Evolutionary conservation across 306 rosid species (phyloP), one percentile per base, ranked within the genome.

Genomic region (Sicyos baderoa): DNA sequence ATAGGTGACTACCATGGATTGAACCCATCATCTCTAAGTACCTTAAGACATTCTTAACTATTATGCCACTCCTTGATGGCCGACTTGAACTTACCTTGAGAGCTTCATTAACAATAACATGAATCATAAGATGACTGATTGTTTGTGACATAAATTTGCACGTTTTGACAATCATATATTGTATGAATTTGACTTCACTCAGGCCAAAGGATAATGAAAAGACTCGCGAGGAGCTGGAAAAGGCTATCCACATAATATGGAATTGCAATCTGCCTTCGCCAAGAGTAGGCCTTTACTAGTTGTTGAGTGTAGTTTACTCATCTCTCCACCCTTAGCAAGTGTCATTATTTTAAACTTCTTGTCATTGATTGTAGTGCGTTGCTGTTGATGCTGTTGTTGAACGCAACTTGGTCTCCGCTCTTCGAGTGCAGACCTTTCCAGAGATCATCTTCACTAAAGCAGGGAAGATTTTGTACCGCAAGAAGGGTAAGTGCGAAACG

Each of bases 211-310:
- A 92, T 50, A 89, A 89, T 78, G 96, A 86, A 79, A 87, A 56
- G 76, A 58, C 81, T 75, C 77, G 88, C 25, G 65, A 71, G 44
- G 91, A 87, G 80, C 78, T 92, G 74, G 93, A 84, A 73, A 89
- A 84, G 75, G 98, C 96, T 11, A 83, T 89, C 58, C 82, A 92
- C 54, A 87, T 89, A 64, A 92, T 92, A 79, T 92, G 98, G 98
- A 89, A 86, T 75, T 92, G 98, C 64, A 56, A 84, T 79, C 85
- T 92, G 56, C 98, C 98, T 61, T 92, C 98, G 12, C 98, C 98
- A 42, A 87, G 98, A 79, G 98, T 92, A 82, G 77, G 93, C 32
- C 60, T 76, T 77, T 51, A 60, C 32, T 55, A 21, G 37, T 17
- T 9, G 15, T 68, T 76, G 58, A 37, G 74, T 40, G 48, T 53